A percentile compares a stretch with the other conserved stretches of the same genome.
These are phyloP conservation scores for Colletotrichum noveboracense DNA, from an alignment of 2,329 filamentous ascomycete genomes.

Conservation along the genomic window DNA sequence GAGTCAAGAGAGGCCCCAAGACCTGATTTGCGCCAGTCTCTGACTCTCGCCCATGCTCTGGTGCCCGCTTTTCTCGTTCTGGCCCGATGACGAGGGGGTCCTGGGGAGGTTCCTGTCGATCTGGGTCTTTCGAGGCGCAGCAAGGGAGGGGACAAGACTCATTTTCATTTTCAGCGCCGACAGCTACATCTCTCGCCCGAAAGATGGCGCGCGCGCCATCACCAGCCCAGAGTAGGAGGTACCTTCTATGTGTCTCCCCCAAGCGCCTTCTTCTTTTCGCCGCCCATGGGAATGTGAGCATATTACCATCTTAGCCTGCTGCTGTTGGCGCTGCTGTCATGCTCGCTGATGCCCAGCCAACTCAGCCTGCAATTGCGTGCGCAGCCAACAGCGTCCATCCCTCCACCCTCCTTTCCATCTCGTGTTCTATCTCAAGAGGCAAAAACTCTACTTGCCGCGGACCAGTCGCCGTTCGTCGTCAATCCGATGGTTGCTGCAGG, in stretches of 20 bases:
- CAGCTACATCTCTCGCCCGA: background rate
- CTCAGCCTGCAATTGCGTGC: constrained; percentile 14
- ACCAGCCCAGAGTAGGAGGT: background rate
- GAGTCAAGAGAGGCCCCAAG: background rate
- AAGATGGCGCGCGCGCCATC: background rate
- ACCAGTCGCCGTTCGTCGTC: background rate
- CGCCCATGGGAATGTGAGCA: constrained; percentile 7
- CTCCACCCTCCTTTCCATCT: constrained; percentile 21
- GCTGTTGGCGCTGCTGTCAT: background rate
- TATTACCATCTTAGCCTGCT: background rate
- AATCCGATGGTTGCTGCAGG: constrained; percentile 6
- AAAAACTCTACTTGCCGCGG: constrained; percentile 6
- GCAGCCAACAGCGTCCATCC: constrained; percentile 17
- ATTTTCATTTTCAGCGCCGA: background rate
- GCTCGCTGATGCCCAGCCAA: background rate
- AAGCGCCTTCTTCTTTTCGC: background rate
- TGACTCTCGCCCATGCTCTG: constrained; percentile 13
- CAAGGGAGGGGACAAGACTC: constrained; percentile 4
- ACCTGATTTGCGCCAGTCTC: background rate
- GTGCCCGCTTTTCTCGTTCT: constrained; percentile 10
- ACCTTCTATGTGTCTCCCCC: background rate
- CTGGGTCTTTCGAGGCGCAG: constrained; percentile 20
- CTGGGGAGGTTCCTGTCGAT: constrained; percentile 8
- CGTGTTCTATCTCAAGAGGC: constrained; percentile 13
- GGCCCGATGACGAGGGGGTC: background rate